Conservation (phyloP, 768 basidiomycete genomes). For the Hericium erinaceus region DNA sequence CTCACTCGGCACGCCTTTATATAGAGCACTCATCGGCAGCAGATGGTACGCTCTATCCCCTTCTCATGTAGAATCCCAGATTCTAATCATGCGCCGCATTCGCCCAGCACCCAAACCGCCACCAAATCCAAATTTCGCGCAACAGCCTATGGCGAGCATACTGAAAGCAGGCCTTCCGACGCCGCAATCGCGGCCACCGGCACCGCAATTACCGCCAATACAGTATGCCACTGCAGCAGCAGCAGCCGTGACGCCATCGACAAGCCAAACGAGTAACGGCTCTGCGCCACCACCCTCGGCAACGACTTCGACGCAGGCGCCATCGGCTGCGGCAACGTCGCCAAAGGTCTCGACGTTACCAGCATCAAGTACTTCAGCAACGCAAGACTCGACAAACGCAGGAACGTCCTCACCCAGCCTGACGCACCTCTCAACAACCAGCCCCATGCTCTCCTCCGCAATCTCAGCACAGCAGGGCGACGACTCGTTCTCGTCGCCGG, state of each 20-base stretch:
- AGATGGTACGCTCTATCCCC: conserved; percentile 39
- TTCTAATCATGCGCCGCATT: conserved; percentile 3
- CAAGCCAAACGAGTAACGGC: conserved; percentile 27
- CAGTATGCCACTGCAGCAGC: conserved; percentile 91
- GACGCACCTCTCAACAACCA: conserved; percentile 77
- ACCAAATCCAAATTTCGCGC: conserved; percentile 71
- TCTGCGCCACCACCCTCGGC: conserved; percentile 28
- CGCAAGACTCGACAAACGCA: conserved; percentile 27
- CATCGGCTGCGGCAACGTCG: conserved; percentile 28
- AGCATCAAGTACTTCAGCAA: conserved; percentile 21
- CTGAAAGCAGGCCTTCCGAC: conserved; percentile 63
- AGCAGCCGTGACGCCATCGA: conserved; percentile 34
- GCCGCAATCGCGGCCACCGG: conserved; percentile 42
- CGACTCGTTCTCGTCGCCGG: conserved; percentile 66
- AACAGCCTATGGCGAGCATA: conserved; percentile 69
- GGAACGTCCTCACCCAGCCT: conserved; percentile 67
- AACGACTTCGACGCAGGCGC: conserved; percentile 25
- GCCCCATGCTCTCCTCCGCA: conserved; percentile 69
- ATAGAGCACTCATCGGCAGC: conserved; percentile 55
- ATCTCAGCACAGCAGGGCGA: conserved; percentile 51
- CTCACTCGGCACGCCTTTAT: conserved; percentile 13
- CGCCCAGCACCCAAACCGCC: conserved; percentile 54
- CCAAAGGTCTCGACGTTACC: conserved; percentile 10
- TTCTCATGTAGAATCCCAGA: background rate
- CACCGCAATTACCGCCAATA: conserved; percentile 56